These are phyloP conservation scores for Magnusiomyces magnusii DNA, from an alignment of 1,139 yeast genomes.

Conservation along the genomic window DNA sequence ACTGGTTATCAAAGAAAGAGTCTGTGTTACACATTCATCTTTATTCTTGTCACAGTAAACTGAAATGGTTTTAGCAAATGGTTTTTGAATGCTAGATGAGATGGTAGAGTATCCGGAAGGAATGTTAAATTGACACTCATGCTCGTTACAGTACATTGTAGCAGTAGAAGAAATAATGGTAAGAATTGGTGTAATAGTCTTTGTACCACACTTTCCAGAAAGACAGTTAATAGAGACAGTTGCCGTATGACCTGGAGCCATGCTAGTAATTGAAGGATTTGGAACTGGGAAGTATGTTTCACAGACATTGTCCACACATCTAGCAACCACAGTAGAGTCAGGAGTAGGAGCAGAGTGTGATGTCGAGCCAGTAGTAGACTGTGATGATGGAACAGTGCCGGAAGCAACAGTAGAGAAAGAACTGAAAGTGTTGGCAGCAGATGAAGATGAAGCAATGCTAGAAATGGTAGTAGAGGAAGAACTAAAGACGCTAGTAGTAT, in stretches of 20 bases:
- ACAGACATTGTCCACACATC: not conserved
- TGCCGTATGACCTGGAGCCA: not conserved
- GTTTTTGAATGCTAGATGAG: not conserved
- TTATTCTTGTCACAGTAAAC: not conserved
- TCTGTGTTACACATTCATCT: not conserved
- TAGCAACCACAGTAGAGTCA: not conserved
- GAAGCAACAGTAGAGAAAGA: not conserved
- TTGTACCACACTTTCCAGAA: not conserved
- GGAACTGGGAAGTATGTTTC: not conserved
- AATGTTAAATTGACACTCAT: not conserved
- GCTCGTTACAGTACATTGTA: not conserved
- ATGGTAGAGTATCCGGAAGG: not conserved
- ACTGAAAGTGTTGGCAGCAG: not conserved
- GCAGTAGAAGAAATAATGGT: not conserved
- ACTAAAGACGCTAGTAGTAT: not conserved
- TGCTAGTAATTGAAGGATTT: not conserved
- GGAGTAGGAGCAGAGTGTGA: constrained; percentile 1
- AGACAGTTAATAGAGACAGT: not conserved
- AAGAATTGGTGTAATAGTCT: not conserved
- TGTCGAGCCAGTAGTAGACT: no score
- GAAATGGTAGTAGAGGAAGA: not conserved
- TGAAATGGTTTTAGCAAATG: not conserved
- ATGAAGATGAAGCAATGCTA: not conserved
- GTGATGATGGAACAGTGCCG: not conserved
- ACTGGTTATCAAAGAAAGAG: not conserved